These are phyloP conservation scores for Ailanthus altissimus DNA, from an alignment of 345 rosid species.

Conservation along the genomic window DNA sequence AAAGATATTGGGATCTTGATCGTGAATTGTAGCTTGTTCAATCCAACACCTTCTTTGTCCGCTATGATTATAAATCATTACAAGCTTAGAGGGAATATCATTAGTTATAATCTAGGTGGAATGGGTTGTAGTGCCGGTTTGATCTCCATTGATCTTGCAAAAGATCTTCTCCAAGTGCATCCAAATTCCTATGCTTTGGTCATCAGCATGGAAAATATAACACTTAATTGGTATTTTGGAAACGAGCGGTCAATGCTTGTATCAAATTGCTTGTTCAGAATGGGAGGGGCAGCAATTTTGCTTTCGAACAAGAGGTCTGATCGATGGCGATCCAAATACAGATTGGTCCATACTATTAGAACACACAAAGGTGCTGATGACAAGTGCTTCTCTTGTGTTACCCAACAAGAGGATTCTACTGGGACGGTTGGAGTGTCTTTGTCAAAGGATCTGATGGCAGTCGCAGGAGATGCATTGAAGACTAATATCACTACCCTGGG, in stretches of 20 bases:
- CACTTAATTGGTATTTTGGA: constrained; percentile 57
- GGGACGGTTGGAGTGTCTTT: constrained; percentile 49
- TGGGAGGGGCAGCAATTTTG: constrained; percentile 62
- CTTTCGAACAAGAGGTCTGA: constrained; percentile 48
- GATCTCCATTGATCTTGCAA: constrained; percentile 56
- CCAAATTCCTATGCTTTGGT: constrained; percentile 57
- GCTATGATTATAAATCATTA: constrained; percentile 54
- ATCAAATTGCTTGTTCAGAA: constrained; percentile 58
- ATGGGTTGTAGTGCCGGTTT: constrained; percentile 76
- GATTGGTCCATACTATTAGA: constrained; percentile 50
- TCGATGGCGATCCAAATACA: constrained; percentile 41
- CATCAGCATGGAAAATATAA: constrained; percentile 56
- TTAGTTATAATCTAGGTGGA: constrained; percentile 56
- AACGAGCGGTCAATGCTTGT: constrained; percentile 54
- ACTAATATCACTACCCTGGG: constrained; percentile 62
- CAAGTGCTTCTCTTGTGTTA: constrained; percentile 46
- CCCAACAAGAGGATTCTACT: constrained; percentile 46
- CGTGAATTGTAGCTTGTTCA: constrained; percentile 55
- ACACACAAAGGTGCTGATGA: constrained; percentile 63
- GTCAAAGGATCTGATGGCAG: constrained; percentile 63
- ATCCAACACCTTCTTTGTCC: constrained; percentile 56
- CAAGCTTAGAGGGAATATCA: constrained; percentile 48
- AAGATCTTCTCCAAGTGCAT: constrained; percentile 48
- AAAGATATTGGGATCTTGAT: constrained; percentile 51
- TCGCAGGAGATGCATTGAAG: constrained; percentile 58